Conservation (phyloP, 202 grass and related monocot genomes). For the Setaria viridis region DNA sequence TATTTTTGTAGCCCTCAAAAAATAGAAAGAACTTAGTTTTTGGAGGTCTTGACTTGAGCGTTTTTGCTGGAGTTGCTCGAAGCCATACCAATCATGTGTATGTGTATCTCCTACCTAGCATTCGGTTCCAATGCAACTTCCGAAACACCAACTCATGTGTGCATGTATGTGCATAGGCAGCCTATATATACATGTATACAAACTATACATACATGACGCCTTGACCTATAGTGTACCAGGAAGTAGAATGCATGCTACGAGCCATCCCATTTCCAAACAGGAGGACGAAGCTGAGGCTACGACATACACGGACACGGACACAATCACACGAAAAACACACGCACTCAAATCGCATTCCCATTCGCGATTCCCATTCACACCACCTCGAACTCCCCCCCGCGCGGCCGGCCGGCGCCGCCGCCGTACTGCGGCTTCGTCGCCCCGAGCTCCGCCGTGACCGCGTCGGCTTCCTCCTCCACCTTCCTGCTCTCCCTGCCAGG, state of each 20-base stretch:
- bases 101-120: neutral
- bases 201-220: slow-evolving; percentile 11
- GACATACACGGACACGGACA: neutral
- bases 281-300: slow-evolving; percentile 6
- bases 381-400: slow-evolving; percentile 54
- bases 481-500: slow-evolving; percentile 53
- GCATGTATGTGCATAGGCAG: neutral
- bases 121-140: neutral
- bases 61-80: no score
- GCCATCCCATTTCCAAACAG: slow-evolving; percentile 17
- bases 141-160: neutral
- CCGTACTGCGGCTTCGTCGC: slow-evolving; percentile 26
- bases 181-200: neutral
- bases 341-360: no score
- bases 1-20: no score
- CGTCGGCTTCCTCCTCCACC: slow-evolving; percentile 59
- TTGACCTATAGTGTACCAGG: slow-evolving; percentile 24
- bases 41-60: no score
- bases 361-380: slow-evolving; percentile 10
- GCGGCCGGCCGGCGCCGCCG: slow-evolving; percentile 10
- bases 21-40: no score
- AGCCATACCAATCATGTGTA: no score
- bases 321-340: neutral
- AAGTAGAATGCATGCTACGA: slow-evolving; percentile 12
- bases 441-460: slow-evolving; percentile 56